Base-by-base conservation (phyloP, 208 protist genomes). In the Trypanosoma conorhini region DNA sequence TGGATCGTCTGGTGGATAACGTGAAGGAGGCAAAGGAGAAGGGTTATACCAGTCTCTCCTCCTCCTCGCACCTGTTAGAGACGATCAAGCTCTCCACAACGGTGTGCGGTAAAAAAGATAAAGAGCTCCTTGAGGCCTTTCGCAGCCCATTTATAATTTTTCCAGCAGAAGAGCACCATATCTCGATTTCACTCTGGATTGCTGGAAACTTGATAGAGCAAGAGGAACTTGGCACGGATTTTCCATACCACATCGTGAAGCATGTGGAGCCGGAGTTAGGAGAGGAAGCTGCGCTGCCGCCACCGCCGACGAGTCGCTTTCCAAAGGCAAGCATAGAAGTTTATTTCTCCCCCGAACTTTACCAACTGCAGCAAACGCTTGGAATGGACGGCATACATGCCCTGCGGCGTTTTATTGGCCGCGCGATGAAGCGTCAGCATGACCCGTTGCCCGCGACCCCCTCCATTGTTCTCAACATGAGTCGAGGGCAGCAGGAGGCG, bases 121-220 rank as follows among this genome's bases (percentile, higher is more conserved):
- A 82, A 42, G 69, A 67, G 3, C 57, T 92, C 7, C 54, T 83
- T 26, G 80, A 85, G 42, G 91, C 91, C 10, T 93, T 96, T 65
- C 72, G 80, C 9, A 91, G 81, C 72, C 62, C 65, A 10, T 51
- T 83, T 15, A 63, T 93, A 12, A 57, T 56, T 44, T 76, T 96
- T 22, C 91, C 87, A 24, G 91, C 86, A 9, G 59, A 72, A 48
- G 86, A 93, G 31, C 81, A 83, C 21, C 62, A 86, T 26, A 78
- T 96, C 33, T 96, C 91, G 24, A 85, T 88, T 75, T 93, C 91
- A 7, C 67, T 96, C 30, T 93, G 86, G 85, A 81, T 96, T n/a
- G 71, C 87, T 13, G 91, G 91, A 31, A 85, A 76, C 8, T 63
- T 96, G 28, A 76, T 96, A 48, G 86, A 83, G 15, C 46, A 88